A percentile compares a stretch with the other conserved stretches of the same genome.
phyloP scores from a whole-genome alignment of 495 filamentous ascomycete species.

The Bryoglossum gracile region DNA sequence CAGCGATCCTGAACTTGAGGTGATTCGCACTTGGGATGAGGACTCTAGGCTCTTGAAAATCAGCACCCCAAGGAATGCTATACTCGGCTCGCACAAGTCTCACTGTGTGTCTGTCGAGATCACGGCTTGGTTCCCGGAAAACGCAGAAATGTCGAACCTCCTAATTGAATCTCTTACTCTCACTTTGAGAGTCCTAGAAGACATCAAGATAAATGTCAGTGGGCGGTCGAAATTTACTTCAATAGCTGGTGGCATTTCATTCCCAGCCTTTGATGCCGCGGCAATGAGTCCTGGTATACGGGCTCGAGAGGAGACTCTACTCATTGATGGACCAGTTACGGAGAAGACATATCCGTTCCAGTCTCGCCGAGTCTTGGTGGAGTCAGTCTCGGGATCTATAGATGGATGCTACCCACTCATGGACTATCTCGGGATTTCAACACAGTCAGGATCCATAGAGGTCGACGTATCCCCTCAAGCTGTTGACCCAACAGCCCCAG shows the following conservation, averaged over 20 bases:
- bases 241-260: constrained; percentile 13
- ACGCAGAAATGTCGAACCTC: constrained; percentile 13
- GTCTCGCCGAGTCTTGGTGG: constrained; percentile 16
- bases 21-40: constrained; percentile 13
- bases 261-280: constrained; percentile 1
- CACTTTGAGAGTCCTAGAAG: constrained; percentile 14
- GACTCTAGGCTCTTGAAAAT: constrained; percentile 12
- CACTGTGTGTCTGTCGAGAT: constrained; percentile 23
- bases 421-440: constrained; percentile 2
- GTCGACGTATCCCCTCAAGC: constrained; percentile 9
- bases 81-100: neutral
- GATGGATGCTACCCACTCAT: constrained; percentile 7
- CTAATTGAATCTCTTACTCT: constrained; percentile 15
- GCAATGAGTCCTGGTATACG: neutral
- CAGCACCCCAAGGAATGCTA: constrained; percentile 15
- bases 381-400: constrained; percentile 15
- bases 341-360: constrained; percentile 6
- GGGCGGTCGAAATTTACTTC: constrained; percentile 11
- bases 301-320: neutral
- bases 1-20: constrained; percentile 9
- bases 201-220: constrained; percentile 17
- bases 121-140: constrained; percentile 22
- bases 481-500: constrained; percentile 1
- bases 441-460: constrained; percentile 13
- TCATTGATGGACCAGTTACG: too few species aligned